Evolutionary conservation across 805 yeast genomes (phyloP).

Genomic region (Candida saitoana): DNA sequence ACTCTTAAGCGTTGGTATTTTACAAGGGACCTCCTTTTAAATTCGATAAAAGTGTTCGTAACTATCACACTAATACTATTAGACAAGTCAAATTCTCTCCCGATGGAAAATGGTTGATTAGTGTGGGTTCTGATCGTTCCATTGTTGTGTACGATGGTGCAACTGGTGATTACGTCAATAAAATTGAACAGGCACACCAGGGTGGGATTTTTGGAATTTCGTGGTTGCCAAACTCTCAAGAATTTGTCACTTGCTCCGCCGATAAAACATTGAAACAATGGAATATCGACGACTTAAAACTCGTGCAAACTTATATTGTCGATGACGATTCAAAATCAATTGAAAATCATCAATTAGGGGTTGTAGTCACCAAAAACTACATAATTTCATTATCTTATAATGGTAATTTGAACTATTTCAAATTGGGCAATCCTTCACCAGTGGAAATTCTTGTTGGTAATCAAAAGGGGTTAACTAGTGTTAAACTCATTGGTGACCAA

Average conservation of each 20-base stretch:
- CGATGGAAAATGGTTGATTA: conserved; percentile 67
- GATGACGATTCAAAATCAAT: conserved; percentile 37
- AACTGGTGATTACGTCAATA: conserved; percentile 67
- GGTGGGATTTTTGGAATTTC: conserved; percentile 80
- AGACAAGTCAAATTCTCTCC: conserved; percentile 81
- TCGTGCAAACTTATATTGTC: conserved; percentile 46
- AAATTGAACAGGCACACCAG: conserved; percentile 52
- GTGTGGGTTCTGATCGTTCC: conserved; percentile 82
- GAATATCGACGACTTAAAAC: conserved; percentile 39
- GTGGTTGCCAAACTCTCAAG: conserved; percentile 55
- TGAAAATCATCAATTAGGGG: conserved; percentile 75
- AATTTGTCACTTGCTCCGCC: conserved; percentile 78
- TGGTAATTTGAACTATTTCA: conserved; percentile 68
- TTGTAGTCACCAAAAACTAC: conserved; percentile 57
- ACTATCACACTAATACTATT: conserved; percentile 71
- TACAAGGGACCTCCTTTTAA: conserved; percentile 93
- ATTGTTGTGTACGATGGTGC: conserved; percentile 82
- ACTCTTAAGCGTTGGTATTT: conserved; percentile 76
- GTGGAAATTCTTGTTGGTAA: conserved; percentile 61
- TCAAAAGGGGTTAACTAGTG: conserved; percentile 72
- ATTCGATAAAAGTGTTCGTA: conserved; percentile 68
- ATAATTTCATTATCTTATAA: conserved; percentile 64
- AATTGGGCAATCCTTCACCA: conserved; percentile 32
- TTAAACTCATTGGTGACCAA: conserved; percentile 21
- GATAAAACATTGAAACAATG: conserved; percentile 72